phyloP scores from a whole-genome alignment of 2,329 filamentous ascomycete genomes.

The Massarina eburnea region DNA sequence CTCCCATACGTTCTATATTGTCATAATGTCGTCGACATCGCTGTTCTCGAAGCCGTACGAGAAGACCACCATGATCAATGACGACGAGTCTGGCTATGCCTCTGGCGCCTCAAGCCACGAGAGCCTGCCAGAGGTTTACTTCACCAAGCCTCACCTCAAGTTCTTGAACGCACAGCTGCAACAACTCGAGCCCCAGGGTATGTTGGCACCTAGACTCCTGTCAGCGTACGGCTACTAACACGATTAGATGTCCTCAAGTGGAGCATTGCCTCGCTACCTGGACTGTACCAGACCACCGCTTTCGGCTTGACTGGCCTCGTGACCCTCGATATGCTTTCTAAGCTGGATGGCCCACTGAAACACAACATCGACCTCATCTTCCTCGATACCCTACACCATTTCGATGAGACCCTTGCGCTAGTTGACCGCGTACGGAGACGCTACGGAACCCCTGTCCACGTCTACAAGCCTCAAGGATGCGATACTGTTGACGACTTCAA shows the following conservation, averaged over 20 bases:
- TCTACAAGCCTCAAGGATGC: constrained; percentile 82
- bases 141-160: constrained; percentile 84
- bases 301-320: constrained; percentile 56
- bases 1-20: not conserved
- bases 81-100: constrained; percentile 81
- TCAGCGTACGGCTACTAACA: constrained; percentile 24
- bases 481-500: constrained; percentile 77
- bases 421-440: constrained; percentile 68
- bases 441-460: constrained; percentile 81
- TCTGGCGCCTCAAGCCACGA: constrained; percentile 65
- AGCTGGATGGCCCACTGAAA: constrained; percentile 65
- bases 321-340: constrained; percentile 69
- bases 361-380: constrained; percentile 55
- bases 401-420: constrained; percentile 54
- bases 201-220: constrained; percentile 24
- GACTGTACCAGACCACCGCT: constrained; percentile 65
- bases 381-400: constrained; percentile 58
- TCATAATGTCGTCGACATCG: constrained; percentile 27
- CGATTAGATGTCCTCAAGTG: constrained; percentile 78
- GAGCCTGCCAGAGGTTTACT: constrained; percentile 73
- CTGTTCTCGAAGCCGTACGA: constrained; percentile 14
- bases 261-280: constrained; percentile 87
- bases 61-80: constrained; percentile 34
- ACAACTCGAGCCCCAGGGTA: constrained; percentile 77
- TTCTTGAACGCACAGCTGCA: constrained; percentile 90